Percentiles rank a stretch among this genome's conserved stretches.
Evolutionary conservation across 2,329 filamentous ascomycete species (phyloP).

Genomic region (Rasamsonia emersonii): DNA sequence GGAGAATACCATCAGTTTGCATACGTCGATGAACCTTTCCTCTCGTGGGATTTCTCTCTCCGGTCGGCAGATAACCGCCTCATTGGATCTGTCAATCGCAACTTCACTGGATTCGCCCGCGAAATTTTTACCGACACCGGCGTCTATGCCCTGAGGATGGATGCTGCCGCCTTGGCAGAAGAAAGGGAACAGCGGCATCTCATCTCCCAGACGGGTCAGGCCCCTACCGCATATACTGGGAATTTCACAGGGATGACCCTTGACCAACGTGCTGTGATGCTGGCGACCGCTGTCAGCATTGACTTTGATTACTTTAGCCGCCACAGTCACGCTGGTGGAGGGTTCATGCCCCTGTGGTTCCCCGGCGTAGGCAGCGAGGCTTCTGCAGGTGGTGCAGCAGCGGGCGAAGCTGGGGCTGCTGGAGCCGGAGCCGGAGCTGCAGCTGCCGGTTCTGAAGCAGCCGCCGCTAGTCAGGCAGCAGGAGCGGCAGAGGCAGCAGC

Average conservation of each 20-base stretch:
- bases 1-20: conserved; percentile 53
- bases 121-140: conserved; percentile 60
- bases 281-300: conserved; percentile 56
- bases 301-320: conserved; percentile 62
- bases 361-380: conserved; percentile 35
- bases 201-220: conserved; percentile 29
- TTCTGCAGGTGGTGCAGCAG: conserved; percentile 29
- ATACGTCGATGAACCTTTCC: conserved; percentile 52
- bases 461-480: conserved; percentile 10
- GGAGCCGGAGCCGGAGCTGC: conserved; percentile 29
- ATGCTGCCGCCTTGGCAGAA: conserved; percentile 42
- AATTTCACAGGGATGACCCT: conserved; percentile 49
- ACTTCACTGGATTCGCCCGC: conserved; percentile 54
- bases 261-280: conserved; percentile 58
- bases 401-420: conserved; percentile 27
- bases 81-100: conserved; percentile 55
- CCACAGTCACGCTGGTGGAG: conserved; percentile 42
- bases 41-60: conserved; percentile 58
- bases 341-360: conserved; percentile 47
- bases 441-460: conserved; percentile 21
- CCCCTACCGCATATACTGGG: conserved; percentile 11
- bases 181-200: conserved; percentile 29
- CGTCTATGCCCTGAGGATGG: conserved; percentile 57
- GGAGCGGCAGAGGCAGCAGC: conserved; percentile 17
- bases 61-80: conserved; percentile 41